Evolutionary conservation across 148 eudicot species (phyloP), one percentile per base, ranked within the genome.

Genomic region (Vaccinium darrowii): DNA sequence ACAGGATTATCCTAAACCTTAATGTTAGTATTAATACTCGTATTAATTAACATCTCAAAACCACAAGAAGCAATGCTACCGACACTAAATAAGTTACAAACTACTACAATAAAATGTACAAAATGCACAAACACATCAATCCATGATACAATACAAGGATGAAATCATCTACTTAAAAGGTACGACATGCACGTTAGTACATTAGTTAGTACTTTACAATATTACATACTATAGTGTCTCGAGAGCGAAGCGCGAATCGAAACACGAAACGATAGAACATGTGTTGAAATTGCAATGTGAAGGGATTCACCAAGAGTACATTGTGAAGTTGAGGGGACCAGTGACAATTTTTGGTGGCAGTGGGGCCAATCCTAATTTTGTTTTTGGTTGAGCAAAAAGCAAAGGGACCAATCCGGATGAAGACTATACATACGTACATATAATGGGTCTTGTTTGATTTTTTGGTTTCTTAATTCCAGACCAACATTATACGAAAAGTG

Each of bases 391-490:
- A 1, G 7, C 36, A n/a, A 27, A 12, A 4, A 1, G 7, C 36
- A 27, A 12, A 4, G 74, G 74, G 74, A 30, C 74, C 74, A 69
- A 69, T 27, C 74, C 74, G 0, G 19, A 1, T 43, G 76, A 73
- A 73, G 49, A 39, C 36, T 16, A 36, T 3, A 52, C 56, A 69
- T 13, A 13, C 7, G 43, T 25, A 12, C 8, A 69, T 6, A 39
- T 30, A 43, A 43, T 36, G 21, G 36, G 43, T 36, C 23, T 62
- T 19, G 12, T 18, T 25, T 21, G 82, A 84, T 33, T 33, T 33
- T 33, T 33, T 33, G 83, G 90, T 87, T 89, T 85, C 90, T 84
- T 87, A 89, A 89, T 89, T 89, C 86, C 87, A 39, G 87, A 84
- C 87, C 89, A 87, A 87, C 85, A 73, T 75, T 79, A 84, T n/a